phyloP scores from a whole-genome alignment of 805 yeast species.

The Candida golubevii region DNA sequence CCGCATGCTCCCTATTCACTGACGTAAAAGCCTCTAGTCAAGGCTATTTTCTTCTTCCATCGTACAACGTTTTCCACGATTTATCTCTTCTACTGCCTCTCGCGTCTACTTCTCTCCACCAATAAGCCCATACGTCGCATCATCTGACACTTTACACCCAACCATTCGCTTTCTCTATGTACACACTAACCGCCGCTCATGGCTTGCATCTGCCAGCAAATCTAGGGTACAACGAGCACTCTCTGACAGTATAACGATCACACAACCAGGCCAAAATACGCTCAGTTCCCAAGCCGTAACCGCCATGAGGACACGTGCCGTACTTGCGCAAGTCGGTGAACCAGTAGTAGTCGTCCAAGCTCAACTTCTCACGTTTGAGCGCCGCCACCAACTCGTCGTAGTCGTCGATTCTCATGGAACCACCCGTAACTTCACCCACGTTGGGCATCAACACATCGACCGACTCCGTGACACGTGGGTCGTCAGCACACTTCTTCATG shows the following conservation, averaged over 20 bases:
- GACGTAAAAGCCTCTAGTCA: too few species aligned
- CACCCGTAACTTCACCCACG: constrained; percentile 98
- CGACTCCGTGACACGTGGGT: constrained; percentile 92
- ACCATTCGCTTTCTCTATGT: too few species aligned
- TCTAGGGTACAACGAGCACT: constrained; percentile 96
- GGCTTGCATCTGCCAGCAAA: constrained; percentile 98
- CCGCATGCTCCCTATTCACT: too few species aligned
- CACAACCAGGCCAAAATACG: constrained; percentile 98
- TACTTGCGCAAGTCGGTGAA: constrained; percentile 92
- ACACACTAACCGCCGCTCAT: too few species aligned
- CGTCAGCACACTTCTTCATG: constrained; percentile 91
- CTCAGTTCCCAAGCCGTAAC: constrained; percentile 98
- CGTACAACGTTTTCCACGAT: too few species aligned
- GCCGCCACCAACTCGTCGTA: constrained; percentile 83
- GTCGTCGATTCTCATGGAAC: constrained; percentile 93
- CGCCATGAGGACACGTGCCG: constrained; percentile 99
- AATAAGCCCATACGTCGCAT: too few species aligned
- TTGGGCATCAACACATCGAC: constrained; percentile 99
- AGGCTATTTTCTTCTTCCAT: too few species aligned
- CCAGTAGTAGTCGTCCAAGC: constrained; percentile 87
- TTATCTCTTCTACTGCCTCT: too few species aligned
- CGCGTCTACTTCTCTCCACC: too few species aligned
- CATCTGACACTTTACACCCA: too few species aligned
- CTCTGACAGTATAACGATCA: constrained; percentile 96
- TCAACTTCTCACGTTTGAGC: constrained; percentile 87